Conservation (phyloP, 176 grass and related monocot genomes). For the Hsuehochloa calcarea region DNA sequence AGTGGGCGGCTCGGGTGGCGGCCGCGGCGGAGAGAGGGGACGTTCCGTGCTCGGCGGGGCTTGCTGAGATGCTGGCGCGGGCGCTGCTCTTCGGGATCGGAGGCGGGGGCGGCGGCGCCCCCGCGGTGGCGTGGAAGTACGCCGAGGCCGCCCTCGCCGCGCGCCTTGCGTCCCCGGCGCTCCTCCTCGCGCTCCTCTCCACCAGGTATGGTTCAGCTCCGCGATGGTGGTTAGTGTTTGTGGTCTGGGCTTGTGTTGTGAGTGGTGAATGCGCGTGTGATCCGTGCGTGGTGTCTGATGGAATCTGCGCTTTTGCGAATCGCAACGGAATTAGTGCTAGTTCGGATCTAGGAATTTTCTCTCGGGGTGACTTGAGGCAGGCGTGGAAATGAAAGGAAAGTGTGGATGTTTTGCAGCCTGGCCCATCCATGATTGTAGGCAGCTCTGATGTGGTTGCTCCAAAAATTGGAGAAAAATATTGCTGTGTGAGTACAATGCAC, state of each 20-base stretch:
- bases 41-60: slow-evolving; percentile 51
- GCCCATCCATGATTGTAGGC: background rate
- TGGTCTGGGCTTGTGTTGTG: background rate
- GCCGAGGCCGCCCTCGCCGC: slow-evolving; percentile 69
- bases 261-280: slow-evolving; percentile 22
- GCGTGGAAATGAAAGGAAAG: background rate
- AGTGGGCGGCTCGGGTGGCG: slow-evolving; percentile 59
- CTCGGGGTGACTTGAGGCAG: background rate
- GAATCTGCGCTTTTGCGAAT: background rate
- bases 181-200: slow-evolving; percentile 81
- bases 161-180: slow-evolving; percentile 66
- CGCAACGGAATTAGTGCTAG: background rate
- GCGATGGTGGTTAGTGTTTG: background rate
- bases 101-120: background rate
- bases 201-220: slow-evolving; percentile 36
- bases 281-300: background rate
- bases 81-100: slow-evolving; percentile 32
- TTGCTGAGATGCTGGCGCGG: slow-evolving; percentile 55
- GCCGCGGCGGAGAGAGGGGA: background rate
- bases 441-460: background rate
- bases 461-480: background rate
- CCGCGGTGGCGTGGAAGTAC: slow-evolving; percentile 73
- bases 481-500: background rate
- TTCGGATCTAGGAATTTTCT: background rate
- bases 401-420: background rate